Conservation (phyloP, 2,329 filamentous ascomycete species). For the Hypoxylon sp. region DNA sequence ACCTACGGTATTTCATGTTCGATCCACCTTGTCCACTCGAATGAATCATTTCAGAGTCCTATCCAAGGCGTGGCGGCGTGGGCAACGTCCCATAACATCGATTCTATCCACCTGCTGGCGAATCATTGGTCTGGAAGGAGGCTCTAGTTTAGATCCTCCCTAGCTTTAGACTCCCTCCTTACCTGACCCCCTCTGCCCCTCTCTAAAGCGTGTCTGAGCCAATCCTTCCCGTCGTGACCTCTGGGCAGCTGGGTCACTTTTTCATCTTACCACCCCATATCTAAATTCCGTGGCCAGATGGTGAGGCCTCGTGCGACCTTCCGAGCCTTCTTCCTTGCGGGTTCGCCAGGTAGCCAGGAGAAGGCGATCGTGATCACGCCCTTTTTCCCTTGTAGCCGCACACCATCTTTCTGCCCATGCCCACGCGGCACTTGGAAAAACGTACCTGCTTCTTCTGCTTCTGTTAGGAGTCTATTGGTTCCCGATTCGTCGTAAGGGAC, state of each 20-base stretch:
- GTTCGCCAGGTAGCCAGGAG: constrained; percentile 35
- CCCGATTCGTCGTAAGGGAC: constrained; percentile 33
- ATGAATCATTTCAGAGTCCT: constrained; percentile 29
- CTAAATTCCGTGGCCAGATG: constrained; percentile 43
- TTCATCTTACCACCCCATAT: constrained; percentile 45
- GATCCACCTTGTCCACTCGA: constrained; percentile 27
- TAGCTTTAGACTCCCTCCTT: constrained; percentile 19
- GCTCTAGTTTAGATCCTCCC: constrained; percentile 42
- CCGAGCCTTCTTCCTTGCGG: constrained; percentile 42
- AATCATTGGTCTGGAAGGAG: constrained; percentile 40
- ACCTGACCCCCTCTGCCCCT: constrained; percentile 23
- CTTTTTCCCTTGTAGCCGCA: constrained; percentile 32
- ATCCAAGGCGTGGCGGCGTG: constrained; percentile 39
- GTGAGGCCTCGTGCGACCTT: constrained; percentile 49
- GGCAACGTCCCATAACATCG: constrained; percentile 31
- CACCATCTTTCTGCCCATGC: constrained; percentile 37
- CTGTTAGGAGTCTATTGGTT: constrained; percentile 42
- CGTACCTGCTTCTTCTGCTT: constrained; percentile 47
- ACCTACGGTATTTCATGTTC: constrained; percentile 20
- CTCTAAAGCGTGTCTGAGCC: too few relatives aligned
- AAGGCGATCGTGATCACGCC: constrained; percentile 40
- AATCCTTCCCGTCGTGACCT: constrained; percentile 42
- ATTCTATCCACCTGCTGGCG: constrained; percentile 29
- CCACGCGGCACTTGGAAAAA: constrained; percentile 26
- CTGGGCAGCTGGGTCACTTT: constrained; percentile 31